phyloP scores from a whole-genome alignment of 2,329 filamentous ascomycete species.

The Aureobasidium namibiae region DNA sequence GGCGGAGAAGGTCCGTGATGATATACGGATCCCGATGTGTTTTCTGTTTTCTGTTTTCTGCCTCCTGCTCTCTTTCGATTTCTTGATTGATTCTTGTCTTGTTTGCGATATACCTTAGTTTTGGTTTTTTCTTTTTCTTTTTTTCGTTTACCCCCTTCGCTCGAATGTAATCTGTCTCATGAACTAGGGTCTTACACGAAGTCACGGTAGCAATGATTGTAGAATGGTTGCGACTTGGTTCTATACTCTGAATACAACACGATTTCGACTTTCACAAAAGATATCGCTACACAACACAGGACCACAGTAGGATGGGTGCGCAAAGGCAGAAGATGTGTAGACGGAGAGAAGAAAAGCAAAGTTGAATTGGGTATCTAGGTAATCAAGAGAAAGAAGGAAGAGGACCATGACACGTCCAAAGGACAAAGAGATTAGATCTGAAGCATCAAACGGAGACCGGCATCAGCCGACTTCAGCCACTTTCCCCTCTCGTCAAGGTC shows the following conservation, averaged over 20 bases:
- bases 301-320: background rate
- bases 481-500: slow-evolving; percentile 67
- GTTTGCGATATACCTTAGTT: slow-evolving; percentile 13
- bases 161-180: background rate
- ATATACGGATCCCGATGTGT: background rate
- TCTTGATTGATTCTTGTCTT: slow-evolving; percentile 1
- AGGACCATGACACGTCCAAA: background rate
- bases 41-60: background rate
- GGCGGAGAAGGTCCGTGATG: background rate
- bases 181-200: background rate
- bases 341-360: background rate
- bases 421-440: slow-evolving; percentile 35
- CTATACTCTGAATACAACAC: background rate
- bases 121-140: background rate
- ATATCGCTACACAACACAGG: background rate
- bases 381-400: background rate
- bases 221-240: background rate
- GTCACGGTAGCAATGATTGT: slow-evolving; percentile 1
- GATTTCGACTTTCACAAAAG: background rate
- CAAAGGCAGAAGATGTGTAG: background rate
- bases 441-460: slow-evolving; percentile 53
- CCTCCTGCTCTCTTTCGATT: background rate
- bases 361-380: background rate
- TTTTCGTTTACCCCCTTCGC: background rate
- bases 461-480: slow-evolving; percentile 66